Conservation (phyloP, 2,329 filamentous ascomycete genomes). For the Colletotrichum higginsianum region DNA sequence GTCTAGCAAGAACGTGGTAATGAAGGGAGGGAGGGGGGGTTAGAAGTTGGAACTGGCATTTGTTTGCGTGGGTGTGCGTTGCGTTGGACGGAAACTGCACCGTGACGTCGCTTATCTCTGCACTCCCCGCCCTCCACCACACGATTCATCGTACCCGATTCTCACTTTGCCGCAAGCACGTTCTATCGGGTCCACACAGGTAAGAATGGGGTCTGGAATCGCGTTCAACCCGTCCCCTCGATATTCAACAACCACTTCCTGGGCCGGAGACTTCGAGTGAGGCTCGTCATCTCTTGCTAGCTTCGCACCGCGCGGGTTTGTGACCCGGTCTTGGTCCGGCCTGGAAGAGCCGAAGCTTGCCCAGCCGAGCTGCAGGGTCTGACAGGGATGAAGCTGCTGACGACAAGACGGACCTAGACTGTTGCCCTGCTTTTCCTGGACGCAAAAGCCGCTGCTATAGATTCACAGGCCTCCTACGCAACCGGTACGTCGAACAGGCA, state of each 20-base stretch:
- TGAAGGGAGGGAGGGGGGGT: background rate
- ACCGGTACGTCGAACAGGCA: background rate
- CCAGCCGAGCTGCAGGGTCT: slow-evolving; percentile 38
- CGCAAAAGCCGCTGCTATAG: no score
- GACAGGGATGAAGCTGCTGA: slow-evolving; percentile 8
- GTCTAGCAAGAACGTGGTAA: slow-evolving; percentile 1
- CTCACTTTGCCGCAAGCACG: background rate
- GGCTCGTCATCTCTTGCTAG: background rate
- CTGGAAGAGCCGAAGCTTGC: slow-evolving; percentile 2
- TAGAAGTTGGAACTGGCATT: background rate
- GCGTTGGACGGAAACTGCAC: slow-evolving; percentile 19
- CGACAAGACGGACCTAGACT: background rate
- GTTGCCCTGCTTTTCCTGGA: slow-evolving; percentile 3
- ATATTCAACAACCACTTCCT: background rate
- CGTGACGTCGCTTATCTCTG: slow-evolving; percentile 40
- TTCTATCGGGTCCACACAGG: background rate
- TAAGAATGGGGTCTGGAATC: background rate
- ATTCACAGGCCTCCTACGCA: background rate
- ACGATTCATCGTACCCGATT: background rate
- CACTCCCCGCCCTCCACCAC: background rate
- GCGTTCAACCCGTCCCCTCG: background rate
- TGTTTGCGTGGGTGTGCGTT: slow-evolving; percentile 1
- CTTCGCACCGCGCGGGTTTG: background rate
- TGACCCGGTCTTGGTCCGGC: background rate
- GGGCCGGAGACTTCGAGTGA: background rate